Evolutionary conservation across 2,329 filamentous ascomycete species (phyloP).

Genomic region (Cercospora sojina): DNA sequence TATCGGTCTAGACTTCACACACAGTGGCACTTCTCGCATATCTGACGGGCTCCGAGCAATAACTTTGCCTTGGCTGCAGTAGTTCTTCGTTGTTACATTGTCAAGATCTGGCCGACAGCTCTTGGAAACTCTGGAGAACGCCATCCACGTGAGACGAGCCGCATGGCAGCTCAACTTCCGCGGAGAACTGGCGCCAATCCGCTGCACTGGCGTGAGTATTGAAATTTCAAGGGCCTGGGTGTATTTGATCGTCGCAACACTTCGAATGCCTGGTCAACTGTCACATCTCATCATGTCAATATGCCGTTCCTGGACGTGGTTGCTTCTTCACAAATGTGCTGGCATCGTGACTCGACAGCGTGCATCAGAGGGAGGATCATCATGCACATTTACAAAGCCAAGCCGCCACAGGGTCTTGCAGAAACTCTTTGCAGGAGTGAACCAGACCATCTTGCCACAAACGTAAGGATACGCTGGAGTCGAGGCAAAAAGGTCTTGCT

Average conservation of each 20-base stretch:
- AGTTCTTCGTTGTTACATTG: not conserved
- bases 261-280: not conserved
- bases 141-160: not conserved
- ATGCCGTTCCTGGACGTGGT: not conserved
- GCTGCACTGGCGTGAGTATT: not conserved
- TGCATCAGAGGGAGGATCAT: not conserved
- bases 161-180: not conserved
- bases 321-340: not conserved
- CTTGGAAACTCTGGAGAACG: constrained; percentile 1
- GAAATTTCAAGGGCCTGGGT: not conserved
- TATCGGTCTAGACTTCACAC: not conserved
- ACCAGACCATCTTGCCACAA: not conserved
- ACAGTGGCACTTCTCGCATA: not conserved
- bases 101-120: not conserved
- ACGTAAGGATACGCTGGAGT: not conserved
- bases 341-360: not conserved
- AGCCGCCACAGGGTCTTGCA: not conserved
- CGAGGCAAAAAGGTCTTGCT: not conserved
- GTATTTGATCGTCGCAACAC: not conserved
- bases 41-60: not conserved
- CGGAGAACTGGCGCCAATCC: not conserved
- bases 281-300: not conserved
- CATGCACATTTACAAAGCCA: not conserved
- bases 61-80: not conserved
- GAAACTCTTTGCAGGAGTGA: not conserved